Conservation (phyloP, 176 grass and related monocot species). For the Bolboschoenus planiculmis region DNA sequence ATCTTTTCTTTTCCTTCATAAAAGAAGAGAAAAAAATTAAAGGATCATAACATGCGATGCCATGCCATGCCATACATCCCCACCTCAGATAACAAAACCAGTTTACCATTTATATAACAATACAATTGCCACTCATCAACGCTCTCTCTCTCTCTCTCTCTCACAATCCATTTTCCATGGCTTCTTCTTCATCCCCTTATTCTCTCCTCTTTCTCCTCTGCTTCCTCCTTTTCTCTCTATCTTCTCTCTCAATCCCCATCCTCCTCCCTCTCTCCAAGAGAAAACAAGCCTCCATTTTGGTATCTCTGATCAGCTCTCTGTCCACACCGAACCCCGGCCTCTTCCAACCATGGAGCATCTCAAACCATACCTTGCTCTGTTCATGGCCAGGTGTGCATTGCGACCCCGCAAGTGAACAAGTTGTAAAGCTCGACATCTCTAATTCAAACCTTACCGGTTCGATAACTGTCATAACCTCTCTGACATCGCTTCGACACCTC, state of each 20-base stretch:
- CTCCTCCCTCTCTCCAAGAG: conserved; percentile 5
- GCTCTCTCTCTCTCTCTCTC: no score
- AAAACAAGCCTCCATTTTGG: conserved; percentile 36
- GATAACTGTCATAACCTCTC: conserved; percentile 23
- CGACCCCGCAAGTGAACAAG: conserved; percentile 5
- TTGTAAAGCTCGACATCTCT: conserved; percentile 55
- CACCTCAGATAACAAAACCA: not conserved
- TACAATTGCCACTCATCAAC: not conserved
- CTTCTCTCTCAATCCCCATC: not conserved
- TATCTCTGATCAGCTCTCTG: conserved; percentile 45
- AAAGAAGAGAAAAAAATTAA: not conserved
- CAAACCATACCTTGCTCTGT: conserved; percentile 38
- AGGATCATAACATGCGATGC: not conserved
- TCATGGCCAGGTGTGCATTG: conserved; percentile 50
- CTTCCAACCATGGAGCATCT: conserved; percentile 37
- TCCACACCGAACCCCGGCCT: conserved; percentile 8
- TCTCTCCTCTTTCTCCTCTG: conserved; percentile 9
- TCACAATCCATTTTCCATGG: conserved; percentile 4
- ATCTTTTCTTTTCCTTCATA: conserved; percentile 13
- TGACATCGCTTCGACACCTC: conserved; percentile 32
- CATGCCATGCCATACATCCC: not conserved
- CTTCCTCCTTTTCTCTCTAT: conserved; percentile 5
- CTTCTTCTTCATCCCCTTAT: not conserved
- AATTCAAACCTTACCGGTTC: conserved; percentile 46
- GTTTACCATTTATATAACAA: not conserved